These are phyloP conservation scores for Verticillium isaacii DNA, from an alignment of 2,329 filamentous ascomycete genomes.

Conservation along the genomic window DNA sequence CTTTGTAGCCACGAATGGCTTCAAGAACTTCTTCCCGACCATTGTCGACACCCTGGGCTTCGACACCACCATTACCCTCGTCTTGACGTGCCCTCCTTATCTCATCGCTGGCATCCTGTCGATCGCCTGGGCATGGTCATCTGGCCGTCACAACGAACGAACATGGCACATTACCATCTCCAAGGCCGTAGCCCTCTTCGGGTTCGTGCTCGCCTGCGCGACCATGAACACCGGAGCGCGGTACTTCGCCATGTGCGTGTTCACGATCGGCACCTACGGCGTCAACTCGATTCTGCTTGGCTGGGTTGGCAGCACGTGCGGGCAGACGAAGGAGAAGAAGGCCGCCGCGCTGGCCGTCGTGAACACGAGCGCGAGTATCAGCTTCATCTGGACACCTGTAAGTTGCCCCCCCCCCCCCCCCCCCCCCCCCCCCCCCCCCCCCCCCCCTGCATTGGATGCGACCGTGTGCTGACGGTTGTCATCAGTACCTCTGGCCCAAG, in stretches of 20 bases:
- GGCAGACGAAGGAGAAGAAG: constrained; percentile 34
- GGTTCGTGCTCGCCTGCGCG: constrained; percentile 9
- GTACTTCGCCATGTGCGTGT: constrained; percentile 16
- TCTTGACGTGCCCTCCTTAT: constrained; percentile 39
- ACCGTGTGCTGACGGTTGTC: not conserved
- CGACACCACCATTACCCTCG: constrained; percentile 33
- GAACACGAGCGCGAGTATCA: constrained; percentile 15
- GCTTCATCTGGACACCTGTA: constrained; percentile 11
- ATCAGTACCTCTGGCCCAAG: constrained; percentile 31
- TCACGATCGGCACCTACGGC: constrained; percentile 30
- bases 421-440: not conserved
- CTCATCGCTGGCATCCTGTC: constrained; percentile 31
- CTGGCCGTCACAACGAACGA: constrained; percentile 7
- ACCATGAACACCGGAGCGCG: constrained; percentile 5
- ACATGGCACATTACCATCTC: constrained; percentile 11
- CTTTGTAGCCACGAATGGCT: constrained; percentile 36
- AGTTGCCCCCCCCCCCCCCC: not conserved
- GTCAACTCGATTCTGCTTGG: constrained; percentile 18
- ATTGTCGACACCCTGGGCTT: constrained; percentile 32
- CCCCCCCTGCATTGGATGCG: not conserved
- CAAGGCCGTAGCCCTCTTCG: constrained; percentile 6
- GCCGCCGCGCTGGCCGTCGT: constrained; percentile 17
- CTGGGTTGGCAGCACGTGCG: not conserved
- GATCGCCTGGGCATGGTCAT: constrained; percentile 23
- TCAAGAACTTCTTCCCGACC: constrained; percentile 36